These are phyloP conservation scores for Candida ponderosae DNA, from an alignment of 805 yeast species.

Conservation along the genomic window DNA sequence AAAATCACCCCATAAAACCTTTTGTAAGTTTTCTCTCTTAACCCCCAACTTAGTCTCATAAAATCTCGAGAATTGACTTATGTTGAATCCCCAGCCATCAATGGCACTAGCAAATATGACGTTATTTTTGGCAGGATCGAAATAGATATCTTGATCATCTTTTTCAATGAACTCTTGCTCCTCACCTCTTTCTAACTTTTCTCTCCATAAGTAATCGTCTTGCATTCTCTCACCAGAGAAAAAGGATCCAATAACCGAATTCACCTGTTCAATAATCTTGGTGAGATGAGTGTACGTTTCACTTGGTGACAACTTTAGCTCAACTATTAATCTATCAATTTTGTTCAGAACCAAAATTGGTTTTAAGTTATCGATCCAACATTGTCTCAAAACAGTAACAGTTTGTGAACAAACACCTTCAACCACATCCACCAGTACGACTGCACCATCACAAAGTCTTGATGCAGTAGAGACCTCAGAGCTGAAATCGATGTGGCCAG, in stretches of 20 bases:
- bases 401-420: constrained; percentile 99
- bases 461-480: constrained; percentile 96
- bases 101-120: constrained; percentile 87
- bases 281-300: constrained; percentile 82
- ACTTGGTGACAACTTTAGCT: constrained; percentile 69
- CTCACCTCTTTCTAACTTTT: constrained; percentile 39
- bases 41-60: constrained; percentile 82
- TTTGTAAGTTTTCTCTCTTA: constrained; percentile 66
- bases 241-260: constrained; percentile 89
- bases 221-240: constrained; percentile 90
- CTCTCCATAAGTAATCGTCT: constrained; percentile 74
- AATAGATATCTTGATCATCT: constrained; percentile 77
- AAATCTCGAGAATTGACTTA: constrained; percentile 81
- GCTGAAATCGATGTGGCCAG: constrained; percentile 98
- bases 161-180: constrained; percentile 57
- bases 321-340: constrained; percentile 78
- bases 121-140: constrained; percentile 80
- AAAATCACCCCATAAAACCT: constrained; percentile 94
- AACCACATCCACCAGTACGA: constrained; percentile 90
- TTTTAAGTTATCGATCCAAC: constrained; percentile 88
- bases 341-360: constrained; percentile 88
- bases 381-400: constrained; percentile 86
- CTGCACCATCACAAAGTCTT: constrained; percentile 93
- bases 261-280: constrained; percentile 84
- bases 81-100: constrained; percentile 97